Evolutionary conservation across 164 flowering plant genomes (phyloP).

Genomic region (Annona cherimola): DNA sequence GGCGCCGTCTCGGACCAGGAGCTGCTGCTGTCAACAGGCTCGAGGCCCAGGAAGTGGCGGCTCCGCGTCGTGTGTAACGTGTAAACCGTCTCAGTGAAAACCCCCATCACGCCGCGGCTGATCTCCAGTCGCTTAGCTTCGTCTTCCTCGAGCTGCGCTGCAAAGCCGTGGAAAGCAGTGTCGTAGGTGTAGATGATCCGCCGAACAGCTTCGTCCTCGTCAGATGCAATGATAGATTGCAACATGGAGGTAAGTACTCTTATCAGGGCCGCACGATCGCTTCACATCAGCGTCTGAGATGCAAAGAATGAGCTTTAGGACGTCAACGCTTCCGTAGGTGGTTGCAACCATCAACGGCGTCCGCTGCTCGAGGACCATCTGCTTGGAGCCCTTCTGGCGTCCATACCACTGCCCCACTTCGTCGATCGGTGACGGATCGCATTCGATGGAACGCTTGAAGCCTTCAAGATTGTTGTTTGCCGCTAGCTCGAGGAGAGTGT

Average conservation of each 20-base stretch:
- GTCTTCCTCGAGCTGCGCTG: too few species aligned
- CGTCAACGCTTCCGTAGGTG: slow-evolving; percentile 81
- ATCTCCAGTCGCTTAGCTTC: too few species aligned
- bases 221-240: too few species aligned
- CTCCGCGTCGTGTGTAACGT: slow-evolving; percentile 86
- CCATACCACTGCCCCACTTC: slow-evolving; percentile 87
- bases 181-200: too few species aligned
- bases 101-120: too few species aligned
- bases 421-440: slow-evolving; percentile 56
- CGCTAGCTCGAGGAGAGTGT: slow-evolving; percentile 74
- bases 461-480: slow-evolving; percentile 76
- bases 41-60: slow-evolving; percentile 70
- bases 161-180: too few species aligned
- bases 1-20: slow-evolving; percentile 30
- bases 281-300: slow-evolving; percentile 55
- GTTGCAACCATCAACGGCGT: slow-evolving; percentile 98
- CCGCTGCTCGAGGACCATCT: slow-evolving; percentile 72
- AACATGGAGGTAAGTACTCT: slow-evolving; percentile 83
- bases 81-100: too few species aligned
- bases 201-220: too few species aligned
- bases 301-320: slow-evolving; percentile 57
- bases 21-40: slow-evolving; percentile 27
- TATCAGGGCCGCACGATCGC: slow-evolving; percentile 52
- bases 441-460: slow-evolving; percentile 45
- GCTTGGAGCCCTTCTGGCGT: slow-evolving; percentile 71